Conservation (phyloP, 768 basidiomycete species). For the Suillus decipiens region DNA sequence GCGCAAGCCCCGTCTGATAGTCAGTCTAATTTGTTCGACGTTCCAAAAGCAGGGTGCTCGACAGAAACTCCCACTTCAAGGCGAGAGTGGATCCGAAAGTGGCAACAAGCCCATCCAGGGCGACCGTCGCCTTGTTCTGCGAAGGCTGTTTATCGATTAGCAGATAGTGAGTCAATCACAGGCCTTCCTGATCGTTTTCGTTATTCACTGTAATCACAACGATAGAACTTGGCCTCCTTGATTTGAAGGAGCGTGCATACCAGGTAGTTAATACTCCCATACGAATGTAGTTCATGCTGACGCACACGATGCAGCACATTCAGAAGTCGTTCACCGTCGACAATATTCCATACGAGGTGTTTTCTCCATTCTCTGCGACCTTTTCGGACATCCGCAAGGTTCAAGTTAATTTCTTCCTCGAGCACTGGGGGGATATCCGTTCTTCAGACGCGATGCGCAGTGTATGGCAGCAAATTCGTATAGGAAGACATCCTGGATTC, state of each 20-base stretch:
- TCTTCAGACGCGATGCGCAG: conserved; percentile 80
- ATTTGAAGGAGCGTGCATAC: conserved; percentile 75
- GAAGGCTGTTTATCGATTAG: conserved; percentile 81
- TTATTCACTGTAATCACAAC: conserved; percentile 7
- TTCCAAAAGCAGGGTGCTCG: conserved; percentile 14
- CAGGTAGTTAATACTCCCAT: conserved; percentile 31
- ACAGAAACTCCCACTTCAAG: conserved; percentile 39
- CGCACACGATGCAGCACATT: conserved; percentile 57
- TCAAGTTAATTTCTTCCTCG: conserved; percentile 76
- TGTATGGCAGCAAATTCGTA: conserved; percentile 84
- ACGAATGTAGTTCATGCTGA: neutral
- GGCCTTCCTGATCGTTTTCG: neutral
- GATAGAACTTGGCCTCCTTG: conserved; percentile 68
- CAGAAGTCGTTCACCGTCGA: conserved; percentile 71
- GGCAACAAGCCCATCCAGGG: conserved; percentile 60
- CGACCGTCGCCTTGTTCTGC: conserved; percentile 78
- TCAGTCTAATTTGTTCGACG: conserved; percentile 34
- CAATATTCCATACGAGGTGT: conserved; percentile 85
- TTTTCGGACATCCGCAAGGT: conserved; percentile 84
- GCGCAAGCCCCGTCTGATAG: conserved; percentile 35
- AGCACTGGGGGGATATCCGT: conserved; percentile 82
- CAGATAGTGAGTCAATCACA: conserved; percentile 62
- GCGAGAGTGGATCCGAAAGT: conserved; percentile 73
- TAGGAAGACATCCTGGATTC: conserved; percentile 83
- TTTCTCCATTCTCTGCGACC: conserved; percentile 80